Evolutionary conservation across 805 yeast genomes (phyloP), one percentile per base, ranked within the genome.

Genomic region (Lipomyces anomalus): DNA sequence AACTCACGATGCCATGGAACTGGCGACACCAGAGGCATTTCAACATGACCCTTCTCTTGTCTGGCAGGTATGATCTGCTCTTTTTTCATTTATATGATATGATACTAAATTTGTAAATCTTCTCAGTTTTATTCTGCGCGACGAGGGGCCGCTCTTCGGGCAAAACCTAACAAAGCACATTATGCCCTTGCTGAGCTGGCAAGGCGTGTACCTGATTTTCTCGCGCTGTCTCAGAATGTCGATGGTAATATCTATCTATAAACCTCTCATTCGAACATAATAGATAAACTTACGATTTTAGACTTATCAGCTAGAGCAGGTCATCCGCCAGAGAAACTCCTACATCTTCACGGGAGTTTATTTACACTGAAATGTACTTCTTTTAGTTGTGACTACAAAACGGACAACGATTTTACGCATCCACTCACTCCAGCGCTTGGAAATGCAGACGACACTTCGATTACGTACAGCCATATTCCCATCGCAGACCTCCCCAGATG

Each of bases 1-100:
- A 49, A 78, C 78, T 50, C 82, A 77, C 65, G 82, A 82, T 42
- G 79, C 88, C 56, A 80, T 84, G 37, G 95, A 87, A 58, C 68
- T 88, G 36, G 95, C 95, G 5, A 87, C 95, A 0, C 95, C 95
- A 0, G 95, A 87, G 59, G 95, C 95, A 4, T 87, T 88, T 61
- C 75, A 79, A 48, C 69, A 70, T 17, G 89, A 87, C 60, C 95
- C 96, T 0, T 84, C 85, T 0, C 68, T 86, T 6, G 95, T 88
- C 5, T 87, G 96, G 96, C 90, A 84, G 60, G 87, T 34, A 40
- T 4, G 44, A 6, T 17, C 23, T 7, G 11, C 9, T 13, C 32
- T 28, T 13, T 28, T 28, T 35, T 18, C 45, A 39, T 9, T 9
- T 18, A 39, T n/a, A 39, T 7, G 28, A 39, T 7, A 9, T 9